A percentile compares a stretch with the other conserved stretches of the same genome.
Evolutionary conservation across 495 filamentous ascomycete species (phyloP).

Genomic region (Lasiosphaeria ovina): DNA sequence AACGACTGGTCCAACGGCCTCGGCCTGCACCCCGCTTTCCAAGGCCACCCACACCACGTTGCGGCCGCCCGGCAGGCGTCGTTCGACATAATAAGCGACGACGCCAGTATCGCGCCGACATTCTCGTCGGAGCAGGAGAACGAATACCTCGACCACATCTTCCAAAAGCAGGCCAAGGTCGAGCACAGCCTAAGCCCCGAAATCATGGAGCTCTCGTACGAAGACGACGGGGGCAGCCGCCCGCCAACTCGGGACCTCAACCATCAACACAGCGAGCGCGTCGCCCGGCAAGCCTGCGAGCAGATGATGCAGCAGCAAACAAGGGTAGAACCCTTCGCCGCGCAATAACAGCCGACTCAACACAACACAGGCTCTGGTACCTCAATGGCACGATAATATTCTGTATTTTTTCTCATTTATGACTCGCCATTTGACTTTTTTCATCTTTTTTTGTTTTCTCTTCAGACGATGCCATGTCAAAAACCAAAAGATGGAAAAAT

Average conservation of each 20-base stretch:
- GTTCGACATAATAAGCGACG: slow-evolving; percentile 24
- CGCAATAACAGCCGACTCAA: slow-evolving; percentile 7
- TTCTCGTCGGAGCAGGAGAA: slow-evolving; percentile 41
- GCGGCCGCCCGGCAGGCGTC: slow-evolving; percentile 14
- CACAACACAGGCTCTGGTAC: not conserved
- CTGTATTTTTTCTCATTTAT: not conserved
- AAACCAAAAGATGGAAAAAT: not conserved
- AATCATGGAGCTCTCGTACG: slow-evolving; percentile 27
- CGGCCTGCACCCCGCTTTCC: slow-evolving; percentile 26
- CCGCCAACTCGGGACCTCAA: slow-evolving; percentile 23
- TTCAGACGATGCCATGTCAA: too few species aligned
- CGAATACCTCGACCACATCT: slow-evolving; percentile 41
- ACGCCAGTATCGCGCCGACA: slow-evolving; percentile 16
- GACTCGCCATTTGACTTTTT: too few species aligned
- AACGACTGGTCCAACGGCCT: slow-evolving; percentile 30
- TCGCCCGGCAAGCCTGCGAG: slow-evolving; percentile 44
- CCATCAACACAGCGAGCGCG: slow-evolving; percentile 37
- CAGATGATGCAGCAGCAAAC: slow-evolving; percentile 34
- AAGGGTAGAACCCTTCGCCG: slow-evolving; percentile 9
- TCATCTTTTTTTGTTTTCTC: not conserved
- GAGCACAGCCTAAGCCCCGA: slow-evolving; percentile 26
- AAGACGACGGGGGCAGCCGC: slow-evolving; percentile 14
- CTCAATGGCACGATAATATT: not conserved
- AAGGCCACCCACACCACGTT: slow-evolving; percentile 25
- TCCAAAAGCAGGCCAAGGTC: slow-evolving; percentile 25